Evolutionary conservation across 192 early-diverging fungal genomes (phyloP).

Genomic region (Helicostylum pulchrum): DNA sequence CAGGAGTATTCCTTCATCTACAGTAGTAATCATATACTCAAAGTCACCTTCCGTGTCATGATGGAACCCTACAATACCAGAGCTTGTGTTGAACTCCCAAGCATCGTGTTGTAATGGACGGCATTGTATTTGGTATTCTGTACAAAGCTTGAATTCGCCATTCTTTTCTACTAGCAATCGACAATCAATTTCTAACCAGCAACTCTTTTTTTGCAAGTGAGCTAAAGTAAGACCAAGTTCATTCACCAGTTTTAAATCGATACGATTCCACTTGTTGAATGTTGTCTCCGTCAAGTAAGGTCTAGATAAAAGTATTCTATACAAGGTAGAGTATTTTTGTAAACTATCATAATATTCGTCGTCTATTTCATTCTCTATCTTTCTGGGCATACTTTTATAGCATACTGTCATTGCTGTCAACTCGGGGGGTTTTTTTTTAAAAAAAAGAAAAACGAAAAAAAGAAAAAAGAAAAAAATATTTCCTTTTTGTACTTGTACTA

Average conservation of each 20-base stretch:
- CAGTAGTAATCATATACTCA: not conserved
- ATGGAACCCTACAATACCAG: slow-evolving; percentile 5
- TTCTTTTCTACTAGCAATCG: not conserved
- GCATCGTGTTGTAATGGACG: slow-evolving; percentile 8
- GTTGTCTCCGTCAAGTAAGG: not conserved
- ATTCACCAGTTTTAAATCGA: slow-evolving; percentile 16
- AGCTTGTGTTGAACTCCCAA: not conserved
- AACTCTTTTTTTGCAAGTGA: not conserved
- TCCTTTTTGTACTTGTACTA: too few species aligned
- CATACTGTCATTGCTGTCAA: too few species aligned
- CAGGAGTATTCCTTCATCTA: not conserved
- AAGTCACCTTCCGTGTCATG: not conserved
- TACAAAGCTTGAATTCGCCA: not conserved
- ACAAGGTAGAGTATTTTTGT: slow-evolving; percentile 9
- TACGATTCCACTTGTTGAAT: slow-evolving; percentile 13
- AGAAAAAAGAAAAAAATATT: too few species aligned
- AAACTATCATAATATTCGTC: slow-evolving; percentile 10
- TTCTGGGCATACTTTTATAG: too few species aligned
- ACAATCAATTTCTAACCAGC: not conserved
- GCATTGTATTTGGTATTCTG: not conserved
- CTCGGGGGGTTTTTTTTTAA: too few species aligned
- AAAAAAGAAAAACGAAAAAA: too few species aligned
- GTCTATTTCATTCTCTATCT: not conserved
- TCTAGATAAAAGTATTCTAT: not conserved
- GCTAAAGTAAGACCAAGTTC: slow-evolving; percentile 14